These are phyloP conservation scores for Globisporangium iwayamae DNA, from an alignment of 352 stramenopile species.

Conservation along the genomic window DNA sequence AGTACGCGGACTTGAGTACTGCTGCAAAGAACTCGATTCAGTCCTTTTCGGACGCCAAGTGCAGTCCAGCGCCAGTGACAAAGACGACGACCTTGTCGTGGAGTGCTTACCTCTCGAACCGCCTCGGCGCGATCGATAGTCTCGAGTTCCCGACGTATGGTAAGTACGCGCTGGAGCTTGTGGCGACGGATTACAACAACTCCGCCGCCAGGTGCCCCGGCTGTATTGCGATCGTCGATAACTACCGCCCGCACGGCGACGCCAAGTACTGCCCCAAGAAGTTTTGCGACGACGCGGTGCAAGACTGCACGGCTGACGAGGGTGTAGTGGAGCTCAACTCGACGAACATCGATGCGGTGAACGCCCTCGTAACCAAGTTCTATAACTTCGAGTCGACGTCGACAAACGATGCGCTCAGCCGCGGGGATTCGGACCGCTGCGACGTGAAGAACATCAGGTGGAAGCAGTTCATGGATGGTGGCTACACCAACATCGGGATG, in stretches of 20 bases:
- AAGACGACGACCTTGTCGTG: constrained; percentile 24
- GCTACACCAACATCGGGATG: neutral
- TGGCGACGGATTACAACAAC: constrained; percentile 45
- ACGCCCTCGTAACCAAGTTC: constrained; percentile 22
- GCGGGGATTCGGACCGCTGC: constrained; percentile 27
- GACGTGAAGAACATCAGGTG: constrained; percentile 21
- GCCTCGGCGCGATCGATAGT: constrained; percentile 28
- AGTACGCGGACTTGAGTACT: neutral
- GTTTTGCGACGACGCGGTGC: constrained; percentile 34
- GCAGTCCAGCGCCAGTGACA: too few relatives aligned
- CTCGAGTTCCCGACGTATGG: constrained; percentile 40
- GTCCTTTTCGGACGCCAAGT: neutral
- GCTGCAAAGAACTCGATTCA: neutral
- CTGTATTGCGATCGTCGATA: constrained; percentile 52
- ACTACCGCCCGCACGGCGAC: constrained; percentile 30
- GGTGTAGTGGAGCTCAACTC: constrained; percentile 24
- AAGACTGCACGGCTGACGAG: constrained; percentile 4
- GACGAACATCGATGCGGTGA: constrained; percentile 26
- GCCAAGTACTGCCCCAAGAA: constrained; percentile 32
- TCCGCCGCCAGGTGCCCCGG: constrained; percentile 31
- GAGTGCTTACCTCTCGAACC: constrained; percentile 42
- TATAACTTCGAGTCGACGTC: constrained; percentile 36
- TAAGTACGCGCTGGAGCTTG: constrained; percentile 48
- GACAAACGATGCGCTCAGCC: constrained; percentile 46
- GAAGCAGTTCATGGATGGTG: neutral